phyloP scores from a whole-genome alignment of 768 basidiomycete species.

The Serendipita sp. region DNA sequence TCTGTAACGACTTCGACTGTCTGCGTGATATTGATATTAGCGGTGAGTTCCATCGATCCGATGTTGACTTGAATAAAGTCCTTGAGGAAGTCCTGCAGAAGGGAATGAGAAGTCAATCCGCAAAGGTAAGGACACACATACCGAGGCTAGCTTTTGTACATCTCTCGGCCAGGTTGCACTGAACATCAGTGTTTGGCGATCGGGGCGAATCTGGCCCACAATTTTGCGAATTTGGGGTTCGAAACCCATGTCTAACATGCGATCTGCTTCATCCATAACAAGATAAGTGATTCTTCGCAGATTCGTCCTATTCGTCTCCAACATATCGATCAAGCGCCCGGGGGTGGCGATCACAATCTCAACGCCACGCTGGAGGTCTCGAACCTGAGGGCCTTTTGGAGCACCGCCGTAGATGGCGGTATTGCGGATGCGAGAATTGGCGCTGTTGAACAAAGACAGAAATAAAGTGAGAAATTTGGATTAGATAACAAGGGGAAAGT shows the following conservation, averaged over 20 bases:
- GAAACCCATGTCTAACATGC: conserved; percentile 99
- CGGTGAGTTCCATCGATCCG: conserved; percentile 94
- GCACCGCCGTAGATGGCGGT: conserved; percentile 99
- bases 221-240: conserved; percentile 99
- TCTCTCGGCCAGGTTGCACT: conserved; percentile 99
- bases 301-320: conserved; percentile 92
- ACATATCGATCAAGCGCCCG: conserved; percentile 97
- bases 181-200: conserved; percentile 98
- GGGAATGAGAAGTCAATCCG: conserved; percentile 7
- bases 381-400: conserved; percentile 95
- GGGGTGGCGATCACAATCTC: conserved; percentile 99
- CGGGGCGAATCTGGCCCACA: conserved; percentile 90
- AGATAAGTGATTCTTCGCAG: conserved; percentile 91
- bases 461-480: conserved; percentile 5
- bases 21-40: conserved; percentile 95
- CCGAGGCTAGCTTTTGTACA: conserved; percentile 90
- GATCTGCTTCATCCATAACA: conserved; percentile 98
- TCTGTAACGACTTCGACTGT: conserved; percentile 93
- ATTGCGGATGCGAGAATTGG: conserved; percentile 91
- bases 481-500: background rate
- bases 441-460: conserved; percentile 23
- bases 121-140: conserved; percentile 19
- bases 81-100: conserved; percentile 68
- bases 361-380: conserved; percentile 91
- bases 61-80: conserved; percentile 99